Base-by-base conservation (phyloP, 2,329 filamentous ascomycete genomes). In the Trichophyton equinum region DNA sequence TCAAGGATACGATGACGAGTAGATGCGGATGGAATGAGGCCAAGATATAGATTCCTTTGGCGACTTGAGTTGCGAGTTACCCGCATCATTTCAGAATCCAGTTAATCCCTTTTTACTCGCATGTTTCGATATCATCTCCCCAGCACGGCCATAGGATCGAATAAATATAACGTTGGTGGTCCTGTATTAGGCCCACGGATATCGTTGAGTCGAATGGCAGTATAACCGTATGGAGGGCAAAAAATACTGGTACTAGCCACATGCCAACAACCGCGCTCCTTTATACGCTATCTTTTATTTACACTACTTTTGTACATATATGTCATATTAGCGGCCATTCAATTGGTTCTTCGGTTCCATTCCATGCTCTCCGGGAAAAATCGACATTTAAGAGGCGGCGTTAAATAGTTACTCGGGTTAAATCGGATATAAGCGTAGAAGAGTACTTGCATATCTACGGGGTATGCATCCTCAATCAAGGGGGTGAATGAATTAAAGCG, bases 1-100 rank as follows among this genome's bases (percentile, higher is more conserved):
- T 2, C 64, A 77, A 66, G 77, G 77, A 57, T 79, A 73, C 66
- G 77, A 79, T 65, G 77, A 79, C 68, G 68, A 74, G 58, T 63
- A 61, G 27, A 25, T 44, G 11, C 4, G 9, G 22, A 30, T 13
- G 49, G 13, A 53, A 13, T 13, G 5, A 53, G 20, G 22, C 18
- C 46, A 49, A 27, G 33, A 33, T 33, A 53, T 53, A 30, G 49
- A 53, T n/a, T 53, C 15, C 20, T 30, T 30, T 13, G 13, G 49
- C 49, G 44, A 8, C 44, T 47, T 20, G 33, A 18, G 40, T 44
- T 44, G 44, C 44, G 44, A 47, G 7, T 20, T 47, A 25, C 8
- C 44, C n/a, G 13, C 44, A 47, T 22, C 5, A 44, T 44, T 44
- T 18, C 11, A 44, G 40, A 42, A 42, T 42, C 13, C 40, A 15